Evolutionary conservation across 345 rosid genomes (phyloP).

Genomic region (Salix exigua): DNA sequence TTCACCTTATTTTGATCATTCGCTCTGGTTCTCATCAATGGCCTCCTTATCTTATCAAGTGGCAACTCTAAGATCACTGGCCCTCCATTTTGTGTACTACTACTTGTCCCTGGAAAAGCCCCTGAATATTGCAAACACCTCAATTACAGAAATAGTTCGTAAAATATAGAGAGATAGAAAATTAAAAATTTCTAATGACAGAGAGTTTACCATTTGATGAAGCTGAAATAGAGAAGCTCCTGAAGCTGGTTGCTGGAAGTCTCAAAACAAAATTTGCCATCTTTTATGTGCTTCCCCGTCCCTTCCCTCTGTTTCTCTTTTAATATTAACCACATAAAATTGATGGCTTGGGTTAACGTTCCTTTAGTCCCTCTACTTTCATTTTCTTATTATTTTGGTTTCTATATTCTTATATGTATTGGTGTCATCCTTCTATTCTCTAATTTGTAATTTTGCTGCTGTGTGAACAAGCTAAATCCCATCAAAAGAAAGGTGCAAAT

Average conservation of each 20-base stretch:
- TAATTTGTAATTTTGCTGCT: too few species aligned
- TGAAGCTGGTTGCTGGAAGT: constrained; percentile 33
- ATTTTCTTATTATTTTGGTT: too few species aligned
- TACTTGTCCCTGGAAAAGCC: constrained; percentile 24
- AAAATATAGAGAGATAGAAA: neutral
- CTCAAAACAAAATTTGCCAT: constrained; percentile 63
- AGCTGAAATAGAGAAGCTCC: constrained; percentile 57
- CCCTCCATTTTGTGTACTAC: constrained; percentile 35
- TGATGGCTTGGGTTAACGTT: neutral
- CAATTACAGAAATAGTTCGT: neutral
- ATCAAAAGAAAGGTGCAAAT: too few species aligned
- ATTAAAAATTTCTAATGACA: neutral
- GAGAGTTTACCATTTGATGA: constrained; percentile 55
- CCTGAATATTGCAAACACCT: constrained; percentile 17
- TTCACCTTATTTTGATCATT: constrained; percentile 78
- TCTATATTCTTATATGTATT: too few species aligned
- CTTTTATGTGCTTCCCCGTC: neutral
- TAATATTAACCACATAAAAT: neutral
- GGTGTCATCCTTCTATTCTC: too few species aligned
- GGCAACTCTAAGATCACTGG: constrained; percentile 72
- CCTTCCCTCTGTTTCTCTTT: neutral
- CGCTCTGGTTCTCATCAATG: constrained; percentile 76
- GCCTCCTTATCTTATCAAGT: constrained; percentile 71
- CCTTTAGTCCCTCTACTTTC: too few species aligned
- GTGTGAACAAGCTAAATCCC: too few species aligned